Base-by-base conservation (phyloP, 345 rosid genomes). In the Pistacia integerrima region DNA sequence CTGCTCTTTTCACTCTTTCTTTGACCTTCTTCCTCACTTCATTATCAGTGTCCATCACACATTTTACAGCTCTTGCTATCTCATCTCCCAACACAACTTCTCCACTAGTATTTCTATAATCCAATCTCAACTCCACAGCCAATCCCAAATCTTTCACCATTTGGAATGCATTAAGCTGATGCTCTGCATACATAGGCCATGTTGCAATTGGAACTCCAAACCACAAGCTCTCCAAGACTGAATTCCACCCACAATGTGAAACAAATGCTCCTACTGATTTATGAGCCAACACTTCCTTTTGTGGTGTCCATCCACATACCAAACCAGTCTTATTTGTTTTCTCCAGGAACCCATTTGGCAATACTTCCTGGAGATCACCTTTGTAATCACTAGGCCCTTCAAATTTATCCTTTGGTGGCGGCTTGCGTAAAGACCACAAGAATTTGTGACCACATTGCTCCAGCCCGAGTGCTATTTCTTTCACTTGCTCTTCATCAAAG, bases 231-330 rank as follows among this genome's bases (percentile, higher is more conserved):
- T 85, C 88, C 46, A 85, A 59, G 6, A 54, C 69, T 2, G 88
- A 85, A 72, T 85, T 85, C 86, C 88, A 86, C 9, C 85, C 89
- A 30, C 84, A 85, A 57, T 84, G 83, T 5, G 88, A 74, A 35
- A 85, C 25, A 25, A 25, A 25, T 25, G 1, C 25, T 1, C 25
- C 86, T 30, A 86, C 72, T 0, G 85, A 70, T 11, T 44, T 70
- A 61, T 75, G 76, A 8, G 64, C 76, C 49, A 79, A 36, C 61
- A 79, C 57, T 1, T 48, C 49, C 49, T 56, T 68, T 33, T 80
- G 79, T 0, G 80, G 88, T 5, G 84, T 84, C 83, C 83, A 80
- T 22, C 76, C 76, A 61, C 72, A 68, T 6, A 79, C 5, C 57
- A 20, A 2, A 60, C 79, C 79, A 46, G 51, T 25, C 12, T 58